These are phyloP conservation scores for Mycena maculata DNA, from an alignment of 768 basidiomycete species.

Conservation along the genomic window DNA sequence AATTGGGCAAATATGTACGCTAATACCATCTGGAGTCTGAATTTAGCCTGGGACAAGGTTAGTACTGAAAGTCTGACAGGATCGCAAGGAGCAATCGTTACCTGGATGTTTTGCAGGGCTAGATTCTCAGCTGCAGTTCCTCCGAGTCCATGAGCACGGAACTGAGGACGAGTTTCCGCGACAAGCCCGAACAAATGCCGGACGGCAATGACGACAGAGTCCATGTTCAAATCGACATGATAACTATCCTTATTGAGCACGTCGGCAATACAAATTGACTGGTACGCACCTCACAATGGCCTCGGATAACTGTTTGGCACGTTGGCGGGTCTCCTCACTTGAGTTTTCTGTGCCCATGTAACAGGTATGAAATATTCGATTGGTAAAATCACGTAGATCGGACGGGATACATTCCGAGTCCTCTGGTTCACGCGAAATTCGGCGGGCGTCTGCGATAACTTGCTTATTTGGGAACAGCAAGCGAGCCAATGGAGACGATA, in stretches of 20 bases:
- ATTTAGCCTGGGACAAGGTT: conserved; percentile 70
- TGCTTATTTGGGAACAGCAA: too few relatives aligned
- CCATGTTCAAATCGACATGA: conserved; percentile 97
- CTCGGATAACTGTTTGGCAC: conserved; percentile 88
- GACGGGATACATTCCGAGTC: conserved; percentile 86
- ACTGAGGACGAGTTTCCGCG: too few relatives aligned
- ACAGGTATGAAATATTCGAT: too few relatives aligned
- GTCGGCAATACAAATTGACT: not conserved
- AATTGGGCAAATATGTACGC: conserved; percentile 96
- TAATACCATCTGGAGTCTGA: conserved; percentile 93
- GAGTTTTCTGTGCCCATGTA: conserved; percentile 99
- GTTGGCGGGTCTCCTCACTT: conserved; percentile 81
- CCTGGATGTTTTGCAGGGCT: too few relatives aligned
- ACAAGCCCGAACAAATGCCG: too few relatives aligned
- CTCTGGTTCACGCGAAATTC: conserved; percentile 87
- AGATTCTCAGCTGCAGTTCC: too few relatives aligned
- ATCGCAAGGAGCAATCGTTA: too few relatives aligned
- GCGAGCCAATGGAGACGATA: too few relatives aligned
- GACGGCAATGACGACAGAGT: conserved; percentile 86
- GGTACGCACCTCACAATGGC: conserved; percentile 86
- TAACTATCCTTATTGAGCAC: conserved; percentile 64
- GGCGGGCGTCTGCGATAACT: conserved; percentile 88
- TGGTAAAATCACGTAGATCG: conserved; percentile 88
- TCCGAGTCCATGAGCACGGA: too few relatives aligned
- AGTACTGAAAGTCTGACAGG: conserved; percentile 66